Conservation (phyloP, 768 basidiomycete genomes). For the Rhodotorula kratochvilovae region DNA sequence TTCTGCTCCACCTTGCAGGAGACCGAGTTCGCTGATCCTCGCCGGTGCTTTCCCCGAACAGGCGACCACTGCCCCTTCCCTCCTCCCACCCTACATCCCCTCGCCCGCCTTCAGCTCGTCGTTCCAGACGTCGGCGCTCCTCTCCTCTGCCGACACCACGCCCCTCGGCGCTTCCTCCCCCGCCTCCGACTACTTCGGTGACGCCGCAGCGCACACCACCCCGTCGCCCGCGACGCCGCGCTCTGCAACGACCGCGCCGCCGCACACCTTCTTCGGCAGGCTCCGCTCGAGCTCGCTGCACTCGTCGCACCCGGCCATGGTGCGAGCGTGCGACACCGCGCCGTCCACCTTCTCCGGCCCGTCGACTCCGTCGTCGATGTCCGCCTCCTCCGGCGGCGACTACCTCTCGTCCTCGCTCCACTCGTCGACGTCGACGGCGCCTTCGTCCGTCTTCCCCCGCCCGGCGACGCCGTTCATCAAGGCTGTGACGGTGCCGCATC, state of each 20-base stretch:
- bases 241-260: not conserved
- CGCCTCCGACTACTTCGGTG: not conserved
- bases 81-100: conserved; percentile 16
- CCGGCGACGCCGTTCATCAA: conserved; percentile 10
- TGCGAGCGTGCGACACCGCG: not conserved
- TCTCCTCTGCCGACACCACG: not conserved
- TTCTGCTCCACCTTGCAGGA: not conserved
- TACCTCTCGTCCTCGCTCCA: not conserved
- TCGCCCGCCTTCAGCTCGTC: conserved; percentile 1
- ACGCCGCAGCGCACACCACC: too few species aligned
- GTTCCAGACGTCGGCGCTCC: not conserved
- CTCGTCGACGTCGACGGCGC: conserved; percentile 4
- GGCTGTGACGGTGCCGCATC: conserved; percentile 35
- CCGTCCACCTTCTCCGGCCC: conserved; percentile 13
- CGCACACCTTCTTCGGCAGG: conserved; percentile 17
- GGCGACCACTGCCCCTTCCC: conserved; percentile 1
- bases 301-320: not conserved
- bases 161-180: not conserved
- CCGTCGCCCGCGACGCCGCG: not conserved
- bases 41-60: not conserved
- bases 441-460: not conserved
- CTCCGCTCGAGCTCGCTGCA: conserved; percentile 16
- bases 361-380: not conserved
- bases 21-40: not conserved
- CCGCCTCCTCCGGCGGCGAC: not conserved